phyloP scores from a whole-genome alignment of 495 filamentous ascomycete genomes.

The Daldinia loculata region DNA sequence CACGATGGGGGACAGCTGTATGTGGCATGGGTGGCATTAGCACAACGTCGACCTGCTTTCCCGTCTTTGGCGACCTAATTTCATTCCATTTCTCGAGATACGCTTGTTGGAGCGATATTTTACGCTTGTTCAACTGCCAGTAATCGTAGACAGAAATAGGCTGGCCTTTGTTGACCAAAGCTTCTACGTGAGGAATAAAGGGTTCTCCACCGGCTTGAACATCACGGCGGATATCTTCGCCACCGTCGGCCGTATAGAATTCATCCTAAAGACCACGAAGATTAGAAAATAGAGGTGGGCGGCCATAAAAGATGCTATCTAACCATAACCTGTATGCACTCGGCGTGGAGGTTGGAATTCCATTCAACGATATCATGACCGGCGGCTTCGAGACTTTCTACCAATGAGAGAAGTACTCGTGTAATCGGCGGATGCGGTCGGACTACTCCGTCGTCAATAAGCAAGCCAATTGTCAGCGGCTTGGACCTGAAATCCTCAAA shows the following conservation, averaged over 20 bases:
- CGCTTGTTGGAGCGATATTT: slow-evolving; percentile 32
- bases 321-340: slow-evolving; percentile 65
- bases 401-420: slow-evolving; percentile 71
- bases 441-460: slow-evolving; percentile 78
- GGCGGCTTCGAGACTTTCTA: slow-evolving; percentile 65
- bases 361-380: slow-evolving; percentile 77
- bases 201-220: slow-evolving; percentile 65
- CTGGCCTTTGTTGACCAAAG: slow-evolving; percentile 55
- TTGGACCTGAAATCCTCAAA: slow-evolving; percentile 61
- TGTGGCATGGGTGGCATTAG: slow-evolving; percentile 49
- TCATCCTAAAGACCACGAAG: slow-evolving; percentile 48
- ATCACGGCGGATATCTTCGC: slow-evolving; percentile 58
- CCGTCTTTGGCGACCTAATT: slow-evolving; percentile 30
- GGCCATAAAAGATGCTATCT: slow-evolving; percentile 3
- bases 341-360: slow-evolving; percentile 67
- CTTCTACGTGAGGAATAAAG: slow-evolving; percentile 54
- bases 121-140: slow-evolving; percentile 61
- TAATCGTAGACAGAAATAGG: slow-evolving; percentile 67
- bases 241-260: slow-evolving; percentile 64
- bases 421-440: slow-evolving; percentile 79
- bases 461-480: slow-evolving; percentile 71
- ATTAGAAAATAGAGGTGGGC: slow-evolving; percentile 4
- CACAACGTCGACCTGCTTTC: slow-evolving; percentile 42
- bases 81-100: slow-evolving; percentile 41
- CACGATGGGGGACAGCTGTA: slow-evolving; percentile 43